Base-by-base conservation (phyloP, 257 asterid genomes). In the Rhazya stricta region DNA sequence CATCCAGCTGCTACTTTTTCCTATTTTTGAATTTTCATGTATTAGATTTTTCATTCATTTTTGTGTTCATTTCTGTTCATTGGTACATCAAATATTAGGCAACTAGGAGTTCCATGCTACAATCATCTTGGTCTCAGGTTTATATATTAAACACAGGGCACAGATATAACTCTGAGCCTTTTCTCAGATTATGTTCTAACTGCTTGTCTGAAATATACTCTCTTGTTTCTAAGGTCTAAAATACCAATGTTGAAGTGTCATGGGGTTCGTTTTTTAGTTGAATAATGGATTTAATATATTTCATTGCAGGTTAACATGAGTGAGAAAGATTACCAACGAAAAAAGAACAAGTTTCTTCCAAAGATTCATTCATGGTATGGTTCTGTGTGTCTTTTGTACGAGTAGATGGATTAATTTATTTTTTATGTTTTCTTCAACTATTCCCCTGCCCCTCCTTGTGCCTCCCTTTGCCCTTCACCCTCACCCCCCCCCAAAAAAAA, bases 291-390 rank as follows among this genome's bases (percentile, higher is more conserved):
- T 9, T 8, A 65, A 30, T 74, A 27, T 27, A 18, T 56, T 39
- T 30, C 60, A 80, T 82, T 74, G 78, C 96, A 95, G 99, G 98
- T 92, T 74, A 95, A 95, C 89, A 95, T 95, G 99, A 95, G 89
- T 61, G 99, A 95, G 90, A 95, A 85, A 85, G 99, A 95, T 81
- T 95, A 95, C 80, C 90, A 86, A 81, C 86, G 99, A 74, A 95
- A 95, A 83, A 95, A 95, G 96, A 95, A 95, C 91, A 95, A 95
- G 89, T 92, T 91, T 85, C 98, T 95, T 72, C 94, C 97, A n/a
- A 95, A 92, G 88, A 95, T 95, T 78, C 99, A 95, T 85, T 90
- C 98, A 72, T 95, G 99, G 99, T 95, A 92, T 76, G 85, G 85
- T 80, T 77, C 69, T 69, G 34, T 81, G 75, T 67, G 19, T 62